Percentiles rank a stretch among this genome's conserved stretches.
These are phyloP conservation scores for Alternaria infectoria DNA, from an alignment of 2,329 filamentous ascomycete genomes.

Conservation along the genomic window DNA sequence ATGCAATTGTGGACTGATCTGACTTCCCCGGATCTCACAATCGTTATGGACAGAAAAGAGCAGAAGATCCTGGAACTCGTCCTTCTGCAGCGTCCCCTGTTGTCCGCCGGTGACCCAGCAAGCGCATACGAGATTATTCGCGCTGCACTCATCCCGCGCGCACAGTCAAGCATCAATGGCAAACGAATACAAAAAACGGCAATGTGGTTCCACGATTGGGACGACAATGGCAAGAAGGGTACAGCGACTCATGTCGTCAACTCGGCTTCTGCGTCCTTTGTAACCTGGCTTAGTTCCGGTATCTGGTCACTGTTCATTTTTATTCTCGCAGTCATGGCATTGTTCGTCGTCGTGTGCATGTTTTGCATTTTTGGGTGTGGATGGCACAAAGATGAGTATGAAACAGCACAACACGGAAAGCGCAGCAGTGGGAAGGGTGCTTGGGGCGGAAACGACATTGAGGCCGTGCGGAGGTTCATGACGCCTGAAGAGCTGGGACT, in stretches of 20 bases:
- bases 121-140: conserved; percentile 34
- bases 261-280: conserved; percentile 8
- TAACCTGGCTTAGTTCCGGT: conserved; percentile 29
- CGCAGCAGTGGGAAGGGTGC: conserved; percentile 13
- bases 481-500: conserved; percentile 38
- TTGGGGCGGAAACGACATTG: conserved; percentile 24
- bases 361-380: conserved; percentile 35
- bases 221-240: conserved; percentile 36
- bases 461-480: conserved; percentile 30
- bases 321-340: conserved; percentile 24
- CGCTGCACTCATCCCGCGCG: conserved; percentile 19
- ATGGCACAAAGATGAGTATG: conserved; percentile 36
- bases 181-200: conserved; percentile 2
- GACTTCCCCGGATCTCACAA: conserved; percentile 10
- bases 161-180: not conserved
- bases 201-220: conserved; percentile 42
- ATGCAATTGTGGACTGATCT: conserved; percentile 30
- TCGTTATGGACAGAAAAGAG: conserved; percentile 19
- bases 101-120: conserved; percentile 26
- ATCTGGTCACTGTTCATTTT: conserved; percentile 35
- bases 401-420: conserved; percentile 36
- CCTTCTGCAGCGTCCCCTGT: conserved; percentile 31
- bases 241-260: conserved; percentile 29
- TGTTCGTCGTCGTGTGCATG: conserved; percentile 36
- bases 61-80: conserved; percentile 41